Base-by-base conservation (phyloP, 2,329 filamentous ascomycete species). In the Trichoderma semiorbis region DNA sequence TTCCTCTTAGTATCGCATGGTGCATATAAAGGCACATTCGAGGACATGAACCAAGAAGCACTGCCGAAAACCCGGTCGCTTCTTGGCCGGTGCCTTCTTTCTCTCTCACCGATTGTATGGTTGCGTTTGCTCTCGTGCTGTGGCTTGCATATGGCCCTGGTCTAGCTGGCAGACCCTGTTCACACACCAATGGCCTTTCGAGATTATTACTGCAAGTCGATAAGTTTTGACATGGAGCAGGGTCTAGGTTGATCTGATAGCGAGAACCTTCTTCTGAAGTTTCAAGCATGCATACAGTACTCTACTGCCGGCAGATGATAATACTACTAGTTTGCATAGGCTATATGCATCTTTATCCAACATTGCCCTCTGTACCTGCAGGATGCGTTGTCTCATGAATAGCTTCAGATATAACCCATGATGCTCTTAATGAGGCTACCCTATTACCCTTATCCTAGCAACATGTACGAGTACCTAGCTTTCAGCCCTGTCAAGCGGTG, bases 121-220 rank as follows among this genome's bases (percentile, higher is more conserved):
- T 12, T 24, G 21, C 21, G 32, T 43, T 57, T 57, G 47, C 18
- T 28, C 34, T 21, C 12, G 12, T 67, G 32, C 16, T 43, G 64
- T 67, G 64, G 64, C 64, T 67, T 67, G 64, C 64, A 67, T 57
- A 67, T 43, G 4, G 18, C 18, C 64, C 50, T 43, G 64, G 64
- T 30, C 53, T 4, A 32, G 18, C 21, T 12, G 21, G 10, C 32
- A 39, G 34, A 4, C 32, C 50, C 64, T 24, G 50, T 21, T 21
- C 2, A 18, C 18, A 43, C 57, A 60, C 57, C 57, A 60, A 60
- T 60, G 2, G 10, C 7, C 2, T 34, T 34, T n/a, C n/a, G 10
- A 50, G 11, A 1, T 32, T 58, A 32, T 32, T 21, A 18, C 55
- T 58, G 55, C 55, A 58, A 32, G 55, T 11, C 55, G 55, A 7